Evolutionary conservation across 129 eudicot genomes (phyloP).

Genomic region (Arctium lappa): DNA sequence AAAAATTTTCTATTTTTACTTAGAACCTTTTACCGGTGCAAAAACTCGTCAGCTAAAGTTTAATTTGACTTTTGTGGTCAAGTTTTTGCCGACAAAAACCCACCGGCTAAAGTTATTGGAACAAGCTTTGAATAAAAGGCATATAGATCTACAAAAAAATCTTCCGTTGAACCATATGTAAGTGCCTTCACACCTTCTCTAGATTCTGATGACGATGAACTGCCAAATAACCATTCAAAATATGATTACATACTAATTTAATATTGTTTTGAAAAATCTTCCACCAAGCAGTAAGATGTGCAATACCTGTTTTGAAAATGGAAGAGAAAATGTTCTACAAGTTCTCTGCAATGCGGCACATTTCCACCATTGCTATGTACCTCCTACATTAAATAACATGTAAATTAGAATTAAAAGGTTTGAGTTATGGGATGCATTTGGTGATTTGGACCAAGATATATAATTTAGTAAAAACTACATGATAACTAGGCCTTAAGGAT

Average conservation of each 20-base stretch:
- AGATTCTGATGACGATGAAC: conserved; percentile 33
- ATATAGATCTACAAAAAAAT: conserved; percentile 39
- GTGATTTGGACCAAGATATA: too few species aligned
- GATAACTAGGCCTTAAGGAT: too few species aligned
- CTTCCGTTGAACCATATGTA: conserved; percentile 36
- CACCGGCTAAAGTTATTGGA: conserved; percentile 15
- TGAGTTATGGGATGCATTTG: too few species aligned
- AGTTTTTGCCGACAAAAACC: too few species aligned
- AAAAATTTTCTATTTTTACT: too few species aligned
- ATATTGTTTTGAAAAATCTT: neutral
- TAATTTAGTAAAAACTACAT: too few species aligned
- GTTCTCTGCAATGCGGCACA: conserved; percentile 87
- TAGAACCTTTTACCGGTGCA: too few species aligned
- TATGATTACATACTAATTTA: too few species aligned
- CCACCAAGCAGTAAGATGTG: neutral
- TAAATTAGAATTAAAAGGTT: neutral
- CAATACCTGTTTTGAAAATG: conserved; percentile 84
- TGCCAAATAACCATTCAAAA: conserved; percentile 11
- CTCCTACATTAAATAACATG: conserved; percentile 46
- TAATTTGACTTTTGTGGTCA: too few species aligned
- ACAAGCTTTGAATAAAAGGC: conserved; percentile 56
- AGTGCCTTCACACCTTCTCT: conserved; percentile 33
- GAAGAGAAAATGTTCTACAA: conserved; percentile 70
- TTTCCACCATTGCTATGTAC: conserved; percentile 87
- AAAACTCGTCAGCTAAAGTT: too few species aligned